Evolutionary conservation across 1,284 basidiomycete genomes (phyloP).

Genomic region (Flammula alnicola): DNA sequence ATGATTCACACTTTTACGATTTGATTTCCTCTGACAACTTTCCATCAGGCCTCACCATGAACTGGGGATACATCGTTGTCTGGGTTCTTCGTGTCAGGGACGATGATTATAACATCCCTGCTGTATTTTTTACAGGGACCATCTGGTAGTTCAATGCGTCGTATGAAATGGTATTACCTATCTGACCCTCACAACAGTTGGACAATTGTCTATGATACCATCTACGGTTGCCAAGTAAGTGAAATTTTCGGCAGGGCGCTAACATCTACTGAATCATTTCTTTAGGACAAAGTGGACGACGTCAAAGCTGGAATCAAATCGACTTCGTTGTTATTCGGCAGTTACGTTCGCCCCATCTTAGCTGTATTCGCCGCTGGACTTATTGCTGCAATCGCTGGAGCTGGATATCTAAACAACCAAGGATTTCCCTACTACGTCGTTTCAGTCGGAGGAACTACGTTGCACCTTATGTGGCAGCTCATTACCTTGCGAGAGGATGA

Average conservation of each 20-base stretch:
- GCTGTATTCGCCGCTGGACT: neutral
- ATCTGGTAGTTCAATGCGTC: neutral
- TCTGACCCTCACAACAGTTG: constrained; percentile 1
- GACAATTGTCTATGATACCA: constrained; percentile 10
- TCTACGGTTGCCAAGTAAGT: constrained; percentile 10
- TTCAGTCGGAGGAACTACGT: neutral
- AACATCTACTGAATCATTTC: neutral
- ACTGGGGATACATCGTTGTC: constrained; percentile 5
- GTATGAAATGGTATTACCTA: neutral
- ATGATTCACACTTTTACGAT: neutral
- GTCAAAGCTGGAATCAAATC: constrained; percentile 9
- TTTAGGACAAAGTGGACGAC: constrained; percentile 5
- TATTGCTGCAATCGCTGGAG: constrained; percentile 1
- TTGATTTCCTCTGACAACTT: neutral
- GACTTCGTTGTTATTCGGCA: constrained; percentile 6
- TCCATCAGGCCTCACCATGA: neutral
- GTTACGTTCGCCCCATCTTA: neutral
- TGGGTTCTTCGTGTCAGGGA: neutral
- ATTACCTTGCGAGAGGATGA: constrained; percentile 1
- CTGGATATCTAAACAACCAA: constrained; percentile 10
- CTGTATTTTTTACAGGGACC: neutral
- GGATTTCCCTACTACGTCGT: neutral
- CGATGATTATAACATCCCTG: neutral
- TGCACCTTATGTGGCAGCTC: constrained; percentile 9
- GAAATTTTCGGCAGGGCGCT: neutral